Conservation (phyloP, 257 asterid genomes). For the Jaltomata sinuosa region DNA sequence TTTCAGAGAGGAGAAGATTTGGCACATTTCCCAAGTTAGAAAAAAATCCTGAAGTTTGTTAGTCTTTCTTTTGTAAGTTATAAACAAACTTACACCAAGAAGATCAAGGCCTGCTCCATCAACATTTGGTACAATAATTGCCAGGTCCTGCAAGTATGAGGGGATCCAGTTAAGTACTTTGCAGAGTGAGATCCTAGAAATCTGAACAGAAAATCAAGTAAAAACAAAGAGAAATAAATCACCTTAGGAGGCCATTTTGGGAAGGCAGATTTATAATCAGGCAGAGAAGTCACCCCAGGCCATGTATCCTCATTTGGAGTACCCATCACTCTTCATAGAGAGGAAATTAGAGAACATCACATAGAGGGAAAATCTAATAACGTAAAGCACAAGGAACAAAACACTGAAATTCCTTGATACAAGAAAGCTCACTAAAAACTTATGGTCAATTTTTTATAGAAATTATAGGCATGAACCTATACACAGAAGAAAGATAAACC, state of each 20-base stretch:
- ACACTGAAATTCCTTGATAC: neutral
- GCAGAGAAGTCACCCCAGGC: slow-evolving; percentile 96
- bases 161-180: neutral
- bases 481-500: neutral
- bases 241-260: slow-evolving; percentile 89
- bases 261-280: slow-evolving; percentile 79
- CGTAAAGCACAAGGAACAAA: neutral
- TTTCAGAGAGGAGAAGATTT: neutral
- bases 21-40: neutral
- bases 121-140: slow-evolving; percentile 63
- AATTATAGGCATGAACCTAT: neutral
- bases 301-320: slow-evolving; percentile 94
- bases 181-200: neutral
- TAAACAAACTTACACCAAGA: slow-evolving; percentile 53
- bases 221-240: neutral
- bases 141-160: slow-evolving; percentile 55
- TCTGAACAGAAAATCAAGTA: neutral
- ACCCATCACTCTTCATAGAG: slow-evolving; percentile 62
- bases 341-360: slow-evolving; percentile 6
- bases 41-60: neutral
- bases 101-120: slow-evolving; percentile 79
- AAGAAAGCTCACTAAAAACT: neutral
- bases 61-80: neutral
- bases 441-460: neutral
- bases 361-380: neutral